A percentile compares a stretch with the other conserved stretches of the same genome.
Evolutionary conservation across 352 stramenopile species (phyloP).

Genomic region (Phytophthora hybrid): DNA sequence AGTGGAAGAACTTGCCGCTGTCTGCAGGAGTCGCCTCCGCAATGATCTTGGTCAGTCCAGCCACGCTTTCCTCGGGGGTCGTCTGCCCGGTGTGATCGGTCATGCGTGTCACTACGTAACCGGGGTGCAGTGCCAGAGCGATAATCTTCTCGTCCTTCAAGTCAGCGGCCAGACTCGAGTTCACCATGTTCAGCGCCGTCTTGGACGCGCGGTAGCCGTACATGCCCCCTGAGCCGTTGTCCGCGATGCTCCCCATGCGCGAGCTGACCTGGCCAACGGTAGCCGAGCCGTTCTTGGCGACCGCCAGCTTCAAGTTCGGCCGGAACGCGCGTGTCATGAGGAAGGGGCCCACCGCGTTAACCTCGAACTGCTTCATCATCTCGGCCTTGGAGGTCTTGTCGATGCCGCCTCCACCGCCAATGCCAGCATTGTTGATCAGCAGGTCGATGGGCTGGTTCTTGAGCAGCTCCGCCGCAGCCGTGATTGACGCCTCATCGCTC

Average conservation of each 20-base stretch:
- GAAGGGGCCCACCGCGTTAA: constrained; percentile 64
- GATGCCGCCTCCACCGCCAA: constrained; percentile 44
- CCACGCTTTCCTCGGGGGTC: constrained; percentile 41
- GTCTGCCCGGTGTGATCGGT: constrained; percentile 37
- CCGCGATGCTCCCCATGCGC: constrained; percentile 51
- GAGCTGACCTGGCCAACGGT: constrained; percentile 54
- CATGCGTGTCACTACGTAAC: constrained; percentile 61
- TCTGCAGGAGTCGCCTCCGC: constrained; percentile 36
- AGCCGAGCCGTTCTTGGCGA: constrained; percentile 31
- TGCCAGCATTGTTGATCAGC: constrained; percentile 69
- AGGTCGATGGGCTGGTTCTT: constrained; percentile 58
- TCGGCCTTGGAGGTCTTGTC: constrained; percentile 47
- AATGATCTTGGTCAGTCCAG: constrained; percentile 45
- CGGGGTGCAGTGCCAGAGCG: constrained; percentile 49
- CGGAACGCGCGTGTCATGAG: constrained; percentile 56
- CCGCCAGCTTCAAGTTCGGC: constrained; percentile 51
- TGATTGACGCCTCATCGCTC: constrained; percentile 45
- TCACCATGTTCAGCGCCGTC: constrained; percentile 72
- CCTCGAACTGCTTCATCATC: constrained; percentile 60
- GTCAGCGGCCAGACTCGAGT: constrained; percentile 46
- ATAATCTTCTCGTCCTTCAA: constrained; percentile 52
- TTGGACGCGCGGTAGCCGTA: constrained; percentile 78
- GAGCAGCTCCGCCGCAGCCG: constrained; percentile 40
- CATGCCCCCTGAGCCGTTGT: constrained; percentile 32
- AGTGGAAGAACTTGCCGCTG: constrained; percentile 53